A percentile compares a stretch with the other conserved stretches of the same genome.
These are phyloP conservation scores for Populus hybrid DNA, from an alignment of 441 rosid genomes.

Conservation along the genomic window DNA sequence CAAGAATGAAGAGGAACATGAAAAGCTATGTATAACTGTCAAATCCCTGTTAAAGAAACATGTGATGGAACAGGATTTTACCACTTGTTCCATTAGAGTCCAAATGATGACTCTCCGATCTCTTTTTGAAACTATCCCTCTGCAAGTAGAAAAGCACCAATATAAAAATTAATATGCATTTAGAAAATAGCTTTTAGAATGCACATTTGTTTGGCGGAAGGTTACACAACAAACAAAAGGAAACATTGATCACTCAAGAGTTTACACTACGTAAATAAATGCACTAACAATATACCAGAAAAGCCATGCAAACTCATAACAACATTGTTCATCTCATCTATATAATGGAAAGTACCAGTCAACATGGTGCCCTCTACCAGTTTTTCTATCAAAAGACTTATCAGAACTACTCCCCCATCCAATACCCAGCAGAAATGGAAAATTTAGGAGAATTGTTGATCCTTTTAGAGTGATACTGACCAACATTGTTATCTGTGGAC, in stretches of 20 bases:
- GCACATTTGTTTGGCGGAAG: not conserved
- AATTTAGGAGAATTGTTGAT: not conserved
- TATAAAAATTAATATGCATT: constrained; percentile 8
- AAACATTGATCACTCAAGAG: not conserved
- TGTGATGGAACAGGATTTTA: constrained; percentile 26
- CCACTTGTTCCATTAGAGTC: constrained; percentile 79
- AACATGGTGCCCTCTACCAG: not conserved
- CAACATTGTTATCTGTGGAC: not conserved
- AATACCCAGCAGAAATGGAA: not conserved
- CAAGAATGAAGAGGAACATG: constrained; percentile 17
- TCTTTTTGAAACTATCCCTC: constrained; percentile 78
- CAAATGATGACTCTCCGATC: constrained; percentile 68
- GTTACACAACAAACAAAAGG: constrained; percentile 19
- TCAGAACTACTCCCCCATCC: not conserved
- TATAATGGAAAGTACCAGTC: not conserved
- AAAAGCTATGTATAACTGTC: not conserved
- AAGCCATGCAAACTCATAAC: not conserved
- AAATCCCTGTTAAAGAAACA: constrained; percentile 17
- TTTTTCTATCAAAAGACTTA: not conserved
- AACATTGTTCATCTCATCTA: not conserved
- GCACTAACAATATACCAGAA: not conserved
- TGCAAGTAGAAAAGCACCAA: constrained; percentile 33
- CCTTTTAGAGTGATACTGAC: not conserved
- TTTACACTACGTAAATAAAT: not conserved
- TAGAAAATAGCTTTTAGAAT: constrained; percentile 1